Percentiles rank a stretch among this genome's conserved stretches.
phyloP scores from a whole-genome alignment of 140 eudicot species.

The Oenanthe javanica region DNA sequence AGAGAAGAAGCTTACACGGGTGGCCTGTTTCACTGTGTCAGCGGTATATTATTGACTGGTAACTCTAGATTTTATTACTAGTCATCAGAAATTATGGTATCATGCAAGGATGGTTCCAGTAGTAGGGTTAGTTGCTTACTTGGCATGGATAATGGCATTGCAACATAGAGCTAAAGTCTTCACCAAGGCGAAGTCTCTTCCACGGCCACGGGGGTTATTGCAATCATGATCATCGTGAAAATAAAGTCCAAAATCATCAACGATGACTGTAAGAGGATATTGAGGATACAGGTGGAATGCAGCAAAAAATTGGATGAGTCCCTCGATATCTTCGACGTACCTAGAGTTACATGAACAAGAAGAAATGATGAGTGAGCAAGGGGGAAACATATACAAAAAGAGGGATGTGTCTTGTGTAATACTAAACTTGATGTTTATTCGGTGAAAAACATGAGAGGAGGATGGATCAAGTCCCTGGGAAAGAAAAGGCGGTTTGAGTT shows the following conservation, averaged over 20 bases:
- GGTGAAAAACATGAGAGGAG: slow-evolving; percentile 42
- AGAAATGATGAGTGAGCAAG: background rate
- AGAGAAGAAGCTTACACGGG: slow-evolving; percentile 58
- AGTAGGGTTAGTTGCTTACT: slow-evolving; percentile 35
- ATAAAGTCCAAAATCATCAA: slow-evolving; percentile 70
- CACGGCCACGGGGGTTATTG: slow-evolving; percentile 69
- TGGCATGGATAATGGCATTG: slow-evolving; percentile 76
- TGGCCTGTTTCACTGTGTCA: slow-evolving; percentile 38
- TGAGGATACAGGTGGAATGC: slow-evolving; percentile 70
- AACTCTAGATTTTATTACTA: background rate
- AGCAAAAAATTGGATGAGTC: slow-evolving; percentile 68
- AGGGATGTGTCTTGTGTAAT: background rate
- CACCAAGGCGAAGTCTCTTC: slow-evolving; percentile 76
- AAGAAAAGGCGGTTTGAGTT: slow-evolving; percentile 66
- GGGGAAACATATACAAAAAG: background rate
- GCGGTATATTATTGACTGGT: background rate
- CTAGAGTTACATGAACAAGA: slow-evolving; percentile 21
- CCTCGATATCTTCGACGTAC: slow-evolving; percentile 81
- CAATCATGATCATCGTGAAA: slow-evolving; percentile 37
- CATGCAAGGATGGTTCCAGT: background rate
- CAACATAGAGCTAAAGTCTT: slow-evolving; percentile 61
- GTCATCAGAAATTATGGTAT: background rate
- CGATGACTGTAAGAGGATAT: slow-evolving; percentile 50
- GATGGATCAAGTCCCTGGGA: slow-evolving; percentile 82
- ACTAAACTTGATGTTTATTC: slow-evolving; percentile 66